These are phyloP conservation scores for Plasmopara halstedii DNA, from an alignment of 352 stramenopile genomes.

Conservation along the genomic window DNA sequence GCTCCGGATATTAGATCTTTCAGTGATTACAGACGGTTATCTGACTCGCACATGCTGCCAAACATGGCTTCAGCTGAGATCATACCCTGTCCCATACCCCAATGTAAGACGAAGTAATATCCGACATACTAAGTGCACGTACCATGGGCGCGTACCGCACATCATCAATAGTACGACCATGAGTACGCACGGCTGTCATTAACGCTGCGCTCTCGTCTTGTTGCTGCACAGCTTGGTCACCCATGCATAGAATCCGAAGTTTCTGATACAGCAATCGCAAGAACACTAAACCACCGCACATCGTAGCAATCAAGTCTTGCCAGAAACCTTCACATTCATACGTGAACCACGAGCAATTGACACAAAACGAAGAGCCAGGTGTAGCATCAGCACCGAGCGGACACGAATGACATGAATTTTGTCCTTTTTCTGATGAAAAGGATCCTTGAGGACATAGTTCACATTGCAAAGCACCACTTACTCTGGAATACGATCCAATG, in stretches of 20 bases:
- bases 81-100: conserved; percentile 12
- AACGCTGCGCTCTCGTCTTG: conserved; percentile 36
- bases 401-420: conserved; percentile 32
- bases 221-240: conserved; percentile 23
- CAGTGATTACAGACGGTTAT: not conserved
- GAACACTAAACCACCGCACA: conserved; percentile 13
- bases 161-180: conserved; percentile 34
- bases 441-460: conserved; percentile 26
- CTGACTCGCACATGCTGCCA: not conserved
- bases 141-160: conserved; percentile 39
- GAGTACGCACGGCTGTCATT: conserved; percentile 35
- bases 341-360: conserved; percentile 43
- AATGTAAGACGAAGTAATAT: conserved; percentile 5
- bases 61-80: conserved; percentile 28
- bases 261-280: conserved; percentile 23
- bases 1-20: not conserved
- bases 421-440: conserved; percentile 32
- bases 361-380: conserved; percentile 28
- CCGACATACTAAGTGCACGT: conserved; percentile 1
- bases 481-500: conserved; percentile 22
- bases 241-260: conserved; percentile 19
- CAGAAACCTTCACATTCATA: conserved; percentile 51
- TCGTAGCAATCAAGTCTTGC: conserved; percentile 31
- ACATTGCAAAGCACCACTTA: conserved; percentile 29
- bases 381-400: conserved; percentile 24